phyloP scores from a whole-genome alignment of 148 eudicot species.

The Hydrangea macrophylla region DNA sequence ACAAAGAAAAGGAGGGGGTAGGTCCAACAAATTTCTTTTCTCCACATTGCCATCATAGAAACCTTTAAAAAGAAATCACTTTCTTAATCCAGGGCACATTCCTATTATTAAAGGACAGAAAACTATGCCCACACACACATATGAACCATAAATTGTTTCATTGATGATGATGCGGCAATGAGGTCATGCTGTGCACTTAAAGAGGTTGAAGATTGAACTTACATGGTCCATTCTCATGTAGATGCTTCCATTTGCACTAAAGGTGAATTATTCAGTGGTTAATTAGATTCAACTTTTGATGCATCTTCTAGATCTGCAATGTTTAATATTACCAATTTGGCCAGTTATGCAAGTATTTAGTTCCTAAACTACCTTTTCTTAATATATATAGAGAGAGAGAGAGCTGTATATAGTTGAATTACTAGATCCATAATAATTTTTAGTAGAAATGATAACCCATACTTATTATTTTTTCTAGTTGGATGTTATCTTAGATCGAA shows the following conservation, averaged over 20 bases:
- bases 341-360: too few relatives aligned
- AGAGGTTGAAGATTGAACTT: too few relatives aligned
- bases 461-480: too few relatives aligned
- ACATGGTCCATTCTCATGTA: background rate
- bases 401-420: too few relatives aligned
- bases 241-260: background rate
- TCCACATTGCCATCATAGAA: constrained; percentile 13
- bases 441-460: too few relatives aligned
- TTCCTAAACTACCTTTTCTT: too few relatives aligned
- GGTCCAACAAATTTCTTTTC: constrained; percentile 12
- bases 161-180: background rate
- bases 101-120: background rate
- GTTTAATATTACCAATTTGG: too few relatives aligned
- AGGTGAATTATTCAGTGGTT: background rate
- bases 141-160: background rate
- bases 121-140: background rate
- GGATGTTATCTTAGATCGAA: too few relatives aligned
- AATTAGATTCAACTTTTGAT: background rate
- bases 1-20: constrained; percentile 11
- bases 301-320: background rate
- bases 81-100: background rate
- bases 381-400: too few relatives aligned
- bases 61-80: constrained; percentile 1
- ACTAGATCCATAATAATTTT: too few relatives aligned
- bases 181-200: constrained; percentile 1